Evolutionary conservation across 2,329 filamentous ascomycete genomes (phyloP).

Genomic region (Aureobasidium zeae): DNA sequence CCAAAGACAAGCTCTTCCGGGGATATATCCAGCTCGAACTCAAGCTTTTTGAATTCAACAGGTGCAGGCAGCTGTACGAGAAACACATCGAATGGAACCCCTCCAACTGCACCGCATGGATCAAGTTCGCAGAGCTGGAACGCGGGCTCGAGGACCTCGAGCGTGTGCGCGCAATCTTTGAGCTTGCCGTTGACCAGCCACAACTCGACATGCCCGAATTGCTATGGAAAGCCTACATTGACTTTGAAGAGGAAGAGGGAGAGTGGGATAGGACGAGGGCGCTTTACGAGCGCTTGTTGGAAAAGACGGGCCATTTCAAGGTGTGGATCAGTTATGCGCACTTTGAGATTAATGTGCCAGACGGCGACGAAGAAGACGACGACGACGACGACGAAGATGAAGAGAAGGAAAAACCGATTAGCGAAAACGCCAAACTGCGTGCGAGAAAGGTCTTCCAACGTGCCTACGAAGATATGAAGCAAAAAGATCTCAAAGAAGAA

Average conservation of each 20-base stretch:
- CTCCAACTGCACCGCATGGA: conserved; percentile 87
- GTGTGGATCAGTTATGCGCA: conserved; percentile 99
- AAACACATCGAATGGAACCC: conserved; percentile 92
- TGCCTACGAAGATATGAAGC: conserved; percentile 78
- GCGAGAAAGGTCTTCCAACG: conserved; percentile 78
- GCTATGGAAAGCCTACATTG: conserved; percentile 96
- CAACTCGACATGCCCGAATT: conserved; percentile 94
- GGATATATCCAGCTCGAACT: conserved; percentile 90
- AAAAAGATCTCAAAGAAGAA: conserved; percentile 84
- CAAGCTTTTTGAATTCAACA: conserved; percentile 85
- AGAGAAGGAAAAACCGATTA: conserved; percentile 54
- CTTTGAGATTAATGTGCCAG: conserved; percentile 91
- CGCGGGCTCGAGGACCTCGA: conserved; percentile 83
- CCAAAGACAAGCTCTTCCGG: conserved; percentile 90
- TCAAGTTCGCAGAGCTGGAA: conserved; percentile 90
- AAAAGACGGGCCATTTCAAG: conserved; percentile 97
- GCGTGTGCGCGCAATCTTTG: conserved; percentile 80
- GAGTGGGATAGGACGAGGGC: conserved; percentile 75
- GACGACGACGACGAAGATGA: conserved; percentile 50
- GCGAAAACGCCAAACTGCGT: conserved; percentile 72
- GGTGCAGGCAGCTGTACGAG: conserved; percentile 84
- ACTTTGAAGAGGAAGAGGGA: conserved; percentile 93
- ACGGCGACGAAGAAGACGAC: conserved; percentile 54
- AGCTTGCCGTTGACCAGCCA: conserved; percentile 74
- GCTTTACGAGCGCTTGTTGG: conserved; percentile 81